Base-by-base conservation (phyloP, 345 rosid species). In the Sonneratia caseolaris region DNA sequence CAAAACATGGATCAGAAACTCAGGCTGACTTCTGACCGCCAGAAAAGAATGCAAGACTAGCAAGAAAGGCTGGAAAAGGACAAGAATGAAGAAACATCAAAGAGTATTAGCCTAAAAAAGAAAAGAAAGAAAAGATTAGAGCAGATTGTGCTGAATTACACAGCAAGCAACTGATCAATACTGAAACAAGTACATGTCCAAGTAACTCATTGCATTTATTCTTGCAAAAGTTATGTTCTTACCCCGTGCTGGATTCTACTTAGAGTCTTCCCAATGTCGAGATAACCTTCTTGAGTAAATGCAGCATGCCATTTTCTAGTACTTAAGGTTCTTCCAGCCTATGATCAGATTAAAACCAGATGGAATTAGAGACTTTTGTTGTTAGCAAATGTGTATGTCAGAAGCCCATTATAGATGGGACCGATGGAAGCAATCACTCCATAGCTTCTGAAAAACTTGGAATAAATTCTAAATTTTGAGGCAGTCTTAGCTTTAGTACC, bases 311-410 rank as follows among this genome's bases (percentile, higher is more conserved):
- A 96, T 87, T 91, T 96, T 81, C 97, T 96, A n/a, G 74, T 81
- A 80, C 99, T 96, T 57, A 96, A 76, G n/a, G 99, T 96, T 83
- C 85, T 96, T 79, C 98, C 98, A 73, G 97, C 89, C 99, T 96
- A 86, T 80, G 80, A 62, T 32, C 69, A 73, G 64, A 71, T 74
- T 32, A 37, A 35, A 74, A 79, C 40, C 14, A 68, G 71, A 40
- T 16, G 35, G 37, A 4, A 40, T 65, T 18, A 64, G 18, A 7
- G 66, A 32, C 32, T 62, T 32, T 24, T 35, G 0, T 27, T 35
- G 5, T 2, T n/a, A 53, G 19, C 9, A 18, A 53, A 16, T 7
- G 35, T 2, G 12, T 56, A n/a, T 7, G 4, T 3, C 27, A 56
- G 57, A 51, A 51, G 16, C 16, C 57, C 57, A 18, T 40, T 8